These are phyloP conservation scores for Rhododendron mucronatum DNA, from an alignment of 148 eudicot genomes.

Conservation along the genomic window DNA sequence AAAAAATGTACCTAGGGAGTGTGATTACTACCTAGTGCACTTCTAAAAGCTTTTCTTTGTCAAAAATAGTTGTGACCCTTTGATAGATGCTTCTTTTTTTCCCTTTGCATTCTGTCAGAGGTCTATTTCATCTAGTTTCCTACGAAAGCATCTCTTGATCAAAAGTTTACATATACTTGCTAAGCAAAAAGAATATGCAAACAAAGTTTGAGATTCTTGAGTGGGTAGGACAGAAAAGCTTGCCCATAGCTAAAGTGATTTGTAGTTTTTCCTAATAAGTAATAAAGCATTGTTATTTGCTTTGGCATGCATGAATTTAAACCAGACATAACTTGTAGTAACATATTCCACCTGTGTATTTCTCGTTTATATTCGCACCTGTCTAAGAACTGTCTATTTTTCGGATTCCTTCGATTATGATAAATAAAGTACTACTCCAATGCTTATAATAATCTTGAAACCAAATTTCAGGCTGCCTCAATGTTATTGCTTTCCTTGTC, in stretches of 20 bases:
- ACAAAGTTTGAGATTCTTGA: background rate
- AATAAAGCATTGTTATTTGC: background rate
- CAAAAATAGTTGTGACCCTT: background rate
- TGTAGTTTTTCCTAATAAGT: background rate
- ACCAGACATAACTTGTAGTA: background rate
- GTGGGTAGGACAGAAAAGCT: background rate
- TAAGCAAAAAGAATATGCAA: background rate
- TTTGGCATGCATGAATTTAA: background rate
- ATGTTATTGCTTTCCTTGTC: slow-evolving; percentile 86
- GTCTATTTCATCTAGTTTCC: background rate
- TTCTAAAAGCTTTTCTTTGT: background rate
- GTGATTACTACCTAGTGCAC: background rate
- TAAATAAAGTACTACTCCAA: background rate
- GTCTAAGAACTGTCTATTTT: background rate
- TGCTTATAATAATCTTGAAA: background rate
- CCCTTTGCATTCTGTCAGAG: background rate
- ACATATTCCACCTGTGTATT: background rate
- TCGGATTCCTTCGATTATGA: background rate
- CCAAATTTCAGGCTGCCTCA: slow-evolving; percentile 71
- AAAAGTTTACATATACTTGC: background rate
- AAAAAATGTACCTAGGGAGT: background rate
- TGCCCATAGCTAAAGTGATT: background rate
- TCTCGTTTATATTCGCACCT: background rate
- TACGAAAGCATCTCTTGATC: background rate
- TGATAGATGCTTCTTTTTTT: background rate